These are phyloP conservation scores for Pleurotus tuoliensis DNA, from an alignment of 768 basidiomycete species.

Conservation along the genomic window DNA sequence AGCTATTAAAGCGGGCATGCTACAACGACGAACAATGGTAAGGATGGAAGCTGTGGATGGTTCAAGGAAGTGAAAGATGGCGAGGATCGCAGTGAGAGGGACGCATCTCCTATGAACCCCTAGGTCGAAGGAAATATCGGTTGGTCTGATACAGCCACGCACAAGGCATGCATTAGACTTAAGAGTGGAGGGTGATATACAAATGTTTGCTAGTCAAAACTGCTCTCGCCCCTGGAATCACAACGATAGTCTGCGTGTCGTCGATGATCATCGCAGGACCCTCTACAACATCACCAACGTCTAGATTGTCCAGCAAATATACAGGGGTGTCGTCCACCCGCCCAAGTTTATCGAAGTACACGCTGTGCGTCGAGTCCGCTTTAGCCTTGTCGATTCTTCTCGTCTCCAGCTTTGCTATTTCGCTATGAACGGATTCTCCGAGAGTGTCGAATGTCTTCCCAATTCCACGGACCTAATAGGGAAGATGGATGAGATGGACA, in stretches of 20 bases:
- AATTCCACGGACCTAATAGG: conserved; percentile 73
- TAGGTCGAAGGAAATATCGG: too few relatives aligned
- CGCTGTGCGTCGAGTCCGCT: conserved; percentile 54
- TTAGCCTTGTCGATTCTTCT: conserved; percentile 35
- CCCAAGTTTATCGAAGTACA: conserved; percentile 81
- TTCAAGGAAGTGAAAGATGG: not conserved
- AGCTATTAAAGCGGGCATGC: not conserved
- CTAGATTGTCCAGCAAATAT: conserved; percentile 62
- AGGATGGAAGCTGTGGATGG: not conserved
- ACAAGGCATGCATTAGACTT: too few relatives aligned
- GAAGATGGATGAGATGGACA: not conserved
- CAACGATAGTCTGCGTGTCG: conserved; percentile 90
- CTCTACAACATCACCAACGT: conserved; percentile 63
- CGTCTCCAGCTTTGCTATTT: conserved; percentile 54
- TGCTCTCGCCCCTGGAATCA: conserved; percentile 70
- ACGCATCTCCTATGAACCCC: too few relatives aligned
- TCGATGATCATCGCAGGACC: conserved; percentile 96
- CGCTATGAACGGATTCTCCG: conserved; percentile 74
- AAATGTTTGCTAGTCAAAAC: conserved; percentile 69
- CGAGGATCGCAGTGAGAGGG: too few relatives aligned
- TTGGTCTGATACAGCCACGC: too few relatives aligned
- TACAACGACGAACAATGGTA: not conserved
- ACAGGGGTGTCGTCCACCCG: conserved; percentile 79
- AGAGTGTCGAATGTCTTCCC: conserved; percentile 86
- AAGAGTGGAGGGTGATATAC: conserved; percentile 36